A percentile compares a stretch with the other conserved stretches of the same genome.
Conservation (phyloP, 2,329 filamentous ascomycete genomes). For the Shiraia sp. region DNA sequence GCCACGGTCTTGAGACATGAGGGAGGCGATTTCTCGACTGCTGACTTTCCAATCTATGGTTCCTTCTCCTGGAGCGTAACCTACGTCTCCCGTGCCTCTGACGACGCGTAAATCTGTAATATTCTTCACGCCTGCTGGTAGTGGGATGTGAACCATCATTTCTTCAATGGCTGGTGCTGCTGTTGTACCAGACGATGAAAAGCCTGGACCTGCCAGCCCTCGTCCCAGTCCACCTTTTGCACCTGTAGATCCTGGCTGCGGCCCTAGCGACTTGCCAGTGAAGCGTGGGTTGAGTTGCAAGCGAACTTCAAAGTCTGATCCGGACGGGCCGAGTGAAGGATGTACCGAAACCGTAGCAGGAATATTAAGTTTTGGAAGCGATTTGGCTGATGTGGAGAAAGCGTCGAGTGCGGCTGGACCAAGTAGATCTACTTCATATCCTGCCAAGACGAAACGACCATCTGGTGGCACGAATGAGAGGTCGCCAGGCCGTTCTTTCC, state of each 20-base stretch:
- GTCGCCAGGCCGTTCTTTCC: constrained; percentile 86
- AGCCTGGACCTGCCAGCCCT: constrained; percentile 28
- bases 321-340: constrained; percentile 73
- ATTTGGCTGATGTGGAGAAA: constrained; percentile 32
- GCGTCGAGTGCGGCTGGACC: constrained; percentile 62
- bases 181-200: constrained; percentile 40
- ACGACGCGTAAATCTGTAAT: constrained; percentile 80
- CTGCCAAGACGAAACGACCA: constrained; percentile 88
- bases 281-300: constrained; percentile 66
- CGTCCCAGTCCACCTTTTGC: constrained; percentile 21
- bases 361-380: constrained; percentile 66
- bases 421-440: constrained; percentile 90
- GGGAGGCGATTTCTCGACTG: constrained; percentile 68
- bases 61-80: constrained; percentile 73
- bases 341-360: constrained; percentile 82
- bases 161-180: constrained; percentile 65
- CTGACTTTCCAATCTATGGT: constrained; percentile 82
- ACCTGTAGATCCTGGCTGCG: constrained; percentile 42
- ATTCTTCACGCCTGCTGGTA: constrained; percentile 79
- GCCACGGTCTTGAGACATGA: constrained; percentile 43
- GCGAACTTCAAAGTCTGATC: constrained; percentile 87
- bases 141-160: constrained; percentile 74
- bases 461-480: constrained; percentile 97
- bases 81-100: constrained; percentile 79
- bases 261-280: constrained; percentile 41